These are phyloP conservation scores for Sugiyamaella neomexicana DNA, from an alignment of 1,139 yeast species.

Conservation along the genomic window DNA sequence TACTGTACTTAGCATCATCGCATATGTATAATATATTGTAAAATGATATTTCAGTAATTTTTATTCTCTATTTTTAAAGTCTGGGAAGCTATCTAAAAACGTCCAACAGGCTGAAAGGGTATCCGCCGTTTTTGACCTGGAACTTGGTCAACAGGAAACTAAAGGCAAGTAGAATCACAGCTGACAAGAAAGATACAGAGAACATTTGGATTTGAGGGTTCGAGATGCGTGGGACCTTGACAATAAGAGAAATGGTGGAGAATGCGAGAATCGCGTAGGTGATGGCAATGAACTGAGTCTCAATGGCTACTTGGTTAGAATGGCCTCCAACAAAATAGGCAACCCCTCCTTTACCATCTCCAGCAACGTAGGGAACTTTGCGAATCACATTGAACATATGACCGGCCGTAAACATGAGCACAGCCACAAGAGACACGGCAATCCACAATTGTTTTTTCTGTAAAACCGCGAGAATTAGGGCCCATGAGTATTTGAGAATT, in stretches of 20 bases:
- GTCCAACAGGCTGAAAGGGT: constrained; percentile 51
- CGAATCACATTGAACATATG: constrained; percentile 93
- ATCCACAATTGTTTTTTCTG: constrained; percentile 64
- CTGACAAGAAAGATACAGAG: constrained; percentile 47
- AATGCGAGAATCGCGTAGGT: constrained; percentile 43
- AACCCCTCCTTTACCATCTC: constrained; percentile 54
- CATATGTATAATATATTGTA: too few relatives aligned
- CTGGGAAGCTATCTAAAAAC: constrained; percentile 18
- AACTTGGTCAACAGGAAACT: constrained; percentile 54
- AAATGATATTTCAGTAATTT: too few relatives aligned
- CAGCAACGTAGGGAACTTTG: constrained; percentile 66
- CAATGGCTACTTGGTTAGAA: constrained; percentile 67
- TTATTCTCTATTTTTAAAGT: too few relatives aligned
- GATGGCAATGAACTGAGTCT: constrained; percentile 52
- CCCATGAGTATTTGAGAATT: constrained; percentile 38
- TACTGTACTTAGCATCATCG: constrained; percentile 47
- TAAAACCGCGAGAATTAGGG: constrained; percentile 38
- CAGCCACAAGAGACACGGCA: constrained; percentile 54
- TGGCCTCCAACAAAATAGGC: constrained; percentile 69
- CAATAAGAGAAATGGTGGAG: constrained; percentile 48
- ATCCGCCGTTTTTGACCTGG: constrained; percentile 56
- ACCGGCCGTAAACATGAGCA: constrained; percentile 78
- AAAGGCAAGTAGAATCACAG: constrained; percentile 48
- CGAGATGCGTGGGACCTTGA: constrained; percentile 50
- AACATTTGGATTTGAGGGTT: constrained; percentile 47